These are phyloP conservation scores for Phlebiopsis gigantea DNA, from an alignment of 768 basidiomycete species.

Conservation along the genomic window DNA sequence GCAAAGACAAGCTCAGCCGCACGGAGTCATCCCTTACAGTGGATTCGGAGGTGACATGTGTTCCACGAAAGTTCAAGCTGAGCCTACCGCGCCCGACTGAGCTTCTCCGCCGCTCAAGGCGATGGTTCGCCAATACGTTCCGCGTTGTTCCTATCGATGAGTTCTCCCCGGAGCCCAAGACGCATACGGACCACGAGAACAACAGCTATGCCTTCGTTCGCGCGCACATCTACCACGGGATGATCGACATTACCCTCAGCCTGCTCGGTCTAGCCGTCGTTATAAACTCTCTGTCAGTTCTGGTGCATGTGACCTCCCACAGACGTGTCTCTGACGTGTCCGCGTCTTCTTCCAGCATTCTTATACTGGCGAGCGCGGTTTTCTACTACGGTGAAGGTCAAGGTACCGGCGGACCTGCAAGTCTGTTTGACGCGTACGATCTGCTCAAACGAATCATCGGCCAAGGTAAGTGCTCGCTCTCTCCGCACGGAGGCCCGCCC, in stretches of 20 bases:
- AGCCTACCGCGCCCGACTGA: background rate
- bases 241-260: constrained; percentile 45
- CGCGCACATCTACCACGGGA: constrained; percentile 37
- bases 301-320: background rate
- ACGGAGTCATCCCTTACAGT: constrained; percentile 7
- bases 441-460: constrained; percentile 68
- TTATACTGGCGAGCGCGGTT: constrained; percentile 77
- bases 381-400: constrained; percentile 55
- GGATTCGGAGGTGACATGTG: constrained; percentile 3
- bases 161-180: constrained; percentile 30
- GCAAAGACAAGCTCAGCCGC: constrained; percentile 9
- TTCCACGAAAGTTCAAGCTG: background rate
- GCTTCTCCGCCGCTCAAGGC: background rate
- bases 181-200: constrained; percentile 36
- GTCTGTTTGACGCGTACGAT: constrained; percentile 79
- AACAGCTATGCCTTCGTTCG: constrained; percentile 30
- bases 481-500: too few relatives aligned
- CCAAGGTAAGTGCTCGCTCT: constrained; percentile 27
- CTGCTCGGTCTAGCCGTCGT: constrained; percentile 82
- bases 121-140: constrained; percentile 17
- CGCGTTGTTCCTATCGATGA: constrained; percentile 21
- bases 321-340: background rate
- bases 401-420: constrained; percentile 49
- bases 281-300: constrained; percentile 74
- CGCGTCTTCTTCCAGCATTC: constrained; percentile 45